phyloP scores from a whole-genome alignment of 768 basidiomycete species.

The Leccinum variicolor region DNA sequence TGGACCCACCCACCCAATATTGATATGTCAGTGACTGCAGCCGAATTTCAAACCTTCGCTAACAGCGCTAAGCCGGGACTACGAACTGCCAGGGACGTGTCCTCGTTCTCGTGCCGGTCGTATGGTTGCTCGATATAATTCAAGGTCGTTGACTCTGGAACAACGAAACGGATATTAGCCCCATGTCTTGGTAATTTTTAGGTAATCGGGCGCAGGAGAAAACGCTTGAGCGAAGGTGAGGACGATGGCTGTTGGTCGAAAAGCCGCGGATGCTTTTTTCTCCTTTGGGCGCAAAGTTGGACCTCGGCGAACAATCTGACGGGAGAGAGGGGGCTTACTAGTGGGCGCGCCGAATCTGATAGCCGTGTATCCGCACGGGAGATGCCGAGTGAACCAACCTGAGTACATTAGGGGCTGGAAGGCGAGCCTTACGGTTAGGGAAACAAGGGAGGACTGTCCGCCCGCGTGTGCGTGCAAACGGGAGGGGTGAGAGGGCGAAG shows the following conservation, averaged over 20 bases:
- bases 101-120: neutral
- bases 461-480: neutral
- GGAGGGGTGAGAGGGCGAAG: neutral
- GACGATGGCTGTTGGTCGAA: neutral
- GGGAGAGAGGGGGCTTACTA: neutral
- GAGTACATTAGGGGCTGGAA: no score
- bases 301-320: neutral
- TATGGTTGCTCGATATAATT: neutral
- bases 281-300: neutral
- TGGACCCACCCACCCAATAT: neutral
- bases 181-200: neutral
- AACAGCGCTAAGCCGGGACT: neutral
- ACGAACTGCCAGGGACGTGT: neutral
- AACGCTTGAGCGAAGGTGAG: no score
- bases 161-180: neutral
- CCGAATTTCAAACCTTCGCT: neutral
- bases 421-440: no score
- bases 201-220: no score
- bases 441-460: no score
- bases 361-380: neutral
- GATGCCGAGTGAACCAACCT: neutral
- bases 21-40: neutral
- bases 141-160: neutral
- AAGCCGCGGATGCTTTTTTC: neutral
- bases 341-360: neutral